Evolutionary conservation across 495 filamentous ascomycete species (phyloP).

Genomic region (Diplogelasinospora grovesii): DNA sequence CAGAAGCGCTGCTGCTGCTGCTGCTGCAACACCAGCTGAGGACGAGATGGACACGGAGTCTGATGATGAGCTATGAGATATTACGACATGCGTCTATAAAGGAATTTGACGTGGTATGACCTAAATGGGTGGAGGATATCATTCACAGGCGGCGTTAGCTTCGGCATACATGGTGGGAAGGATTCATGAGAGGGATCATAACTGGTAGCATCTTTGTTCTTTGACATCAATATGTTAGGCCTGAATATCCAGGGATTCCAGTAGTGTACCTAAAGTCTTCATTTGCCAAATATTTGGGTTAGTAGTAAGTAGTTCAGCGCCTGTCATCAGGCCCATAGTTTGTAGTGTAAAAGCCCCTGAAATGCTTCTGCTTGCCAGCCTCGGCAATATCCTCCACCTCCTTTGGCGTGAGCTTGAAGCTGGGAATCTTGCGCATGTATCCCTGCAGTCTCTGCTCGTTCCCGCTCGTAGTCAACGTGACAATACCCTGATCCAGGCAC

Average conservation of each 20-base stretch:
- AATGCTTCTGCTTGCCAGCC: slow-evolving; percentile 60
- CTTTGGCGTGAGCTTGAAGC: slow-evolving; percentile 62
- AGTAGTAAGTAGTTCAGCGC: slow-evolving; percentile 20
- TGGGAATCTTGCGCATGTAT: slow-evolving; percentile 52
- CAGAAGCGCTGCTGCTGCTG: slow-evolving; percentile 12
- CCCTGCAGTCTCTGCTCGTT: slow-evolving; percentile 64
- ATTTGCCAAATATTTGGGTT: too few species aligned
- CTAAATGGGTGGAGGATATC: too few species aligned
- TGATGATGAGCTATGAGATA: slow-evolving; percentile 39
- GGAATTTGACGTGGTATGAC: too few species aligned
- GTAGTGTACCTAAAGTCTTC: too few species aligned
- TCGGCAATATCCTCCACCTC: slow-evolving; percentile 63
- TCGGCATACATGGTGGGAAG: too few species aligned
- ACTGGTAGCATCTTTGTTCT: too few species aligned
- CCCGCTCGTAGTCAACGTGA: slow-evolving; percentile 70
- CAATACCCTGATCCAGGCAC: slow-evolving; percentile 71
- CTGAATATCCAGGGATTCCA: not conserved
- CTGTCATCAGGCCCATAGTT: slow-evolving; percentile 57
- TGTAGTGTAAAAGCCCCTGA: slow-evolving; percentile 58
- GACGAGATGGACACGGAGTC: slow-evolving; percentile 37
- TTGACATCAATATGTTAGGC: too few species aligned
- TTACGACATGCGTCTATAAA: too few species aligned
- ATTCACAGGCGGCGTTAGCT: too few species aligned
- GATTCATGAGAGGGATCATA: too few species aligned
- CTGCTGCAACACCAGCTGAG: slow-evolving; percentile 10